Percentiles rank a stretch among this genome's conserved stretches.
phyloP scores from a whole-genome alignment of 73 alveolate species.

The Paramecium primaurelia region DNA sequence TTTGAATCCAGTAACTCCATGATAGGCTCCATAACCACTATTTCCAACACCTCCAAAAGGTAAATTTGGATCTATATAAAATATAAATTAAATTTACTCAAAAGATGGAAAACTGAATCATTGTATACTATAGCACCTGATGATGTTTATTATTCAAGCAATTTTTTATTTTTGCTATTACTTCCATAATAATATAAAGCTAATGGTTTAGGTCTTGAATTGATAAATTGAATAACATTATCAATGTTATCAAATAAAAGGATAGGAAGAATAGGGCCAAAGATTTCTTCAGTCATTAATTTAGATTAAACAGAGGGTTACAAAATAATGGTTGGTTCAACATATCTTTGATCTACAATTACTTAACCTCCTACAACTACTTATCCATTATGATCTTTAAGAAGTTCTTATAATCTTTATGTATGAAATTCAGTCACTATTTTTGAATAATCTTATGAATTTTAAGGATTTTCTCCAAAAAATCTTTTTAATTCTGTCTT shows the following conservation, averaged over 20 bases:
- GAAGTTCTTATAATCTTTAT: constrained; percentile 71
- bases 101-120: constrained; percentile 82
- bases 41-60: constrained; percentile 98
- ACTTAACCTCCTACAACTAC: constrained; percentile 78
- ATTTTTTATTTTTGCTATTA: constrained; percentile 63
- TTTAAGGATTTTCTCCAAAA: constrained; percentile 79
- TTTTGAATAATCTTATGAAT: constrained; percentile 70
- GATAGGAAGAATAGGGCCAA: constrained; percentile 90
- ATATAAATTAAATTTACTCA: not conserved
- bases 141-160: constrained; percentile 76
- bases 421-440: constrained; percentile 78
- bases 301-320: constrained; percentile 46
- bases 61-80: constrained; percentile 54
- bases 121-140: constrained; percentile 82
- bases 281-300: constrained; percentile 80
- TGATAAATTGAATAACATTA: constrained; percentile 78
- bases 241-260: constrained; percentile 72
- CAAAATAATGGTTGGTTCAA: constrained; percentile 66
- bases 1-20: constrained; percentile 94
- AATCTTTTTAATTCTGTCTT: constrained; percentile 64
- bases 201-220: constrained; percentile 87
- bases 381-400: constrained; percentile 71
- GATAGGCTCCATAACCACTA: constrained; percentile 86
- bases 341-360: not conserved
- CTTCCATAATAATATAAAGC: constrained; percentile 87